These are phyloP conservation scores for Geotrichum phurueaensis DNA, from an alignment of 1,139 yeast genomes.

Conservation along the genomic window DNA sequence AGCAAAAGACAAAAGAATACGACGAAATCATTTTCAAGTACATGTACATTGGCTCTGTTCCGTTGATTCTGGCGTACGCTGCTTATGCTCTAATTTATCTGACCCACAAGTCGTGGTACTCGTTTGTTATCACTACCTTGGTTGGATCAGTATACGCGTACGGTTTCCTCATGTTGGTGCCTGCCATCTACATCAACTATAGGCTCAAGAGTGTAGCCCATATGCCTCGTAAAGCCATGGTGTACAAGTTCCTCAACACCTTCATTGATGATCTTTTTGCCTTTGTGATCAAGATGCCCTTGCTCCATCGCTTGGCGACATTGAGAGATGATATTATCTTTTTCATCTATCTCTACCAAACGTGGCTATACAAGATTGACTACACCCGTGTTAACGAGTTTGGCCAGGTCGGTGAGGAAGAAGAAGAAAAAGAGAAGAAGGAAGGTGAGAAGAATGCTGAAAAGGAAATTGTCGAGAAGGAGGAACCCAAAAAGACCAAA, in stretches of 20 bases:
- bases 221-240: conserved; percentile 40
- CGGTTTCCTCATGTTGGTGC: conserved; percentile 39
- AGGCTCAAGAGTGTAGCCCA: conserved; percentile 41
- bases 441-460: not conserved
- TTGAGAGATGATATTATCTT: conserved; percentile 40
- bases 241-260: conserved; percentile 40
- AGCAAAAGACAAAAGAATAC: conserved; percentile 39
- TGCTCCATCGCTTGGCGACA: conserved; percentile 40
- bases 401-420: conserved; percentile 38
- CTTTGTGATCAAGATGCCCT: conserved; percentile 39
- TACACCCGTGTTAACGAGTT: conserved; percentile 38
- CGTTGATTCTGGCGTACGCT: conserved; percentile 38
- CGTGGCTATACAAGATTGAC: conserved; percentile 40
- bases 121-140: conserved; percentile 37
- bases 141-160: conserved; percentile 42
- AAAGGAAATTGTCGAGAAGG: not conserved
- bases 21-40: conserved; percentile 40
- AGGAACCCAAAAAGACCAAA: conserved; percentile 4
- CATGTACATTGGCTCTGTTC: conserved; percentile 36
- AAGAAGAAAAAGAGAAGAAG: conserved; percentile 19
- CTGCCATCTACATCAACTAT: conserved; percentile 40
- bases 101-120: conserved; percentile 41
- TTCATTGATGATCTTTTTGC: conserved; percentile 42
- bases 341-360: conserved; percentile 38
- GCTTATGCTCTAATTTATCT: conserved; percentile 37